Percentiles rank a stretch among this genome's conserved stretches.
Conservation (phyloP, 2,329 filamentous ascomycete genomes). For the Helotiales sp. region DNA sequence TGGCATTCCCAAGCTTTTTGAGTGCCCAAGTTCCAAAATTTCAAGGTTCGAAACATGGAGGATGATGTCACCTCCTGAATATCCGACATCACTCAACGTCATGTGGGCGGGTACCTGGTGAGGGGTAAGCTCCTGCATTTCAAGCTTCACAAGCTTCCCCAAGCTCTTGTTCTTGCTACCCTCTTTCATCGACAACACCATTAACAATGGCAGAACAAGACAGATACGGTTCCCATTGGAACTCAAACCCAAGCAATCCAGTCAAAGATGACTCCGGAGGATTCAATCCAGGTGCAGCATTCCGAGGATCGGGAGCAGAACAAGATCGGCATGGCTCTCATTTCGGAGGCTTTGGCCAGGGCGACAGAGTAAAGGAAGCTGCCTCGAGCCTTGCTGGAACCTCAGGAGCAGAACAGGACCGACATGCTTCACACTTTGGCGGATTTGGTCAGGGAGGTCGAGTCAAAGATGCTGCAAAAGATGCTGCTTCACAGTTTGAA, state of each 20-base stretch:
- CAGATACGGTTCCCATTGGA: neutral
- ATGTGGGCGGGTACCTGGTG: neutral
- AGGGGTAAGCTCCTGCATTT: neutral
- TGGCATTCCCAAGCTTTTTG: neutral
- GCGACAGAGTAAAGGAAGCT: neutral
- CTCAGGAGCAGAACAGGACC: neutral
- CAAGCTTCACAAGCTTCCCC: neutral
- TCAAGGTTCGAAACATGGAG: neutral
- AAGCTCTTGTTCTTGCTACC: too few relatives aligned
- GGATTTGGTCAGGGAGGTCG: neutral
- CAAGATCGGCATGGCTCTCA: neutral
- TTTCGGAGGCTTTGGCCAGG: neutral
- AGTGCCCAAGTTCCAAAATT: neutral
- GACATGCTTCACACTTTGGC: neutral
- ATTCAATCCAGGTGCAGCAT: neutral
- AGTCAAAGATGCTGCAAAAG: too few relatives aligned
- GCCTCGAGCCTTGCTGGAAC: neutral
- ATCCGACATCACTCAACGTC: neutral
- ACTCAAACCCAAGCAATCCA: neutral
- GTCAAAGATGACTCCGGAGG: neutral
- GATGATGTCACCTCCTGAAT: neutral
- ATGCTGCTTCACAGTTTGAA: neutral
- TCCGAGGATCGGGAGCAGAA: neutral
- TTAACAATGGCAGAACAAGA: conserved; percentile 10
- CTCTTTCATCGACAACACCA: neutral